Evolutionary conservation across 1,284 basidiomycete genomes (phyloP), one percentile per base, ranked within the genome.

Genomic region (Kalmanozyma brasiliensis): DNA sequence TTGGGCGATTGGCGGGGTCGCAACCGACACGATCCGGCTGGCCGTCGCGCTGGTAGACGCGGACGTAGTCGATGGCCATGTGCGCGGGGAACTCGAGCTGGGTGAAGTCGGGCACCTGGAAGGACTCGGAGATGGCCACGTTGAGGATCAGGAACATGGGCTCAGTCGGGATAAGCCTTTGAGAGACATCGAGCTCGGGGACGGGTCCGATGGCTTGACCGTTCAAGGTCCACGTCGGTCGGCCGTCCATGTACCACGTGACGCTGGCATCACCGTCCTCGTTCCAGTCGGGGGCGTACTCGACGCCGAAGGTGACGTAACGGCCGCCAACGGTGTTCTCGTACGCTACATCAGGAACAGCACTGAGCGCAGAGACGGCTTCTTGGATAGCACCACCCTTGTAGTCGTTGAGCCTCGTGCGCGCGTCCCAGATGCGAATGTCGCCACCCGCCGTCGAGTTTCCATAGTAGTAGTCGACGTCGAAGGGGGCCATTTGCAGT

Each of bases 41-140:
- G n/a, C 83, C 84, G n/a, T 82, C 79, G 14, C 80, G 66, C 65
- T 85, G 85, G 56, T 85, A 86, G 19, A 85, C 82, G 26, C 85
- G 77, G 23, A 85, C 79, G 62, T 85, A 86, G 74, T 86, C 82
- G 46, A 82, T 46, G 34, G 76, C 71, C 74, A 85, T 79, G 40
- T 83, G 78, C 34, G 84, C 84, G 19, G 85, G 85, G 77, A 84
- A 84, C 11, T 61, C 73, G 44, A 85, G 67, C 38, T 82, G 56
- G 3, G 44, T 51, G 42, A 83, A 83, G 58, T 84, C 79, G 59
- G 84, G 83, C 16, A 62, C 74, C 58, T 84, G 82, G 80, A 85
- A 85, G 37, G 82, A 83, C 73, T 84, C 55, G 11, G 84, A 84
- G 81, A 83, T 77, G 63, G 62, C 68, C 2, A 71, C 56, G 51